A percentile compares a stretch with the other conserved stretches of the same genome.
phyloP scores from a whole-genome alignment of 2,329 filamentous ascomycete genomes.

The Monilinia polystroma region DNA sequence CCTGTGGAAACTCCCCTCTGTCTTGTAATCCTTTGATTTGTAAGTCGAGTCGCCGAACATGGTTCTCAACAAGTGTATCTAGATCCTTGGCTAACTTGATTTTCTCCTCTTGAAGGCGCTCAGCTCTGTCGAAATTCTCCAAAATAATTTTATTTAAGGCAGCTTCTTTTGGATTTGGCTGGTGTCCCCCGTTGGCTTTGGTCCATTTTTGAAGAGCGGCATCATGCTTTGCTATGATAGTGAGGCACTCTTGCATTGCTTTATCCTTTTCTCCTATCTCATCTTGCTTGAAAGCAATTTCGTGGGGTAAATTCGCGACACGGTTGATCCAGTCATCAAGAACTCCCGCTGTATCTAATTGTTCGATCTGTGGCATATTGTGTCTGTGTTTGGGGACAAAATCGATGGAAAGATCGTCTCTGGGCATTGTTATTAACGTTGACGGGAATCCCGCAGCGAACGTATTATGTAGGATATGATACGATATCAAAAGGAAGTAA shows the following conservation, averaged over 20 bases:
- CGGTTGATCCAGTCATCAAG: slow-evolving; percentile 76
- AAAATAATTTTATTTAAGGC: slow-evolving; percentile 62
- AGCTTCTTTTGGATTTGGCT: slow-evolving; percentile 73
- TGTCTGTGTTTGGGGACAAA: slow-evolving; percentile 50
- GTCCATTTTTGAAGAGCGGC: slow-evolving; percentile 78
- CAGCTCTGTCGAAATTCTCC: slow-evolving; percentile 66
- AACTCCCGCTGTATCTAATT: slow-evolving; percentile 64
- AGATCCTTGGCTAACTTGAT: slow-evolving; percentile 66
- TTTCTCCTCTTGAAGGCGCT: slow-evolving; percentile 74
- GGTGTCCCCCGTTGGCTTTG: slow-evolving; percentile 70
- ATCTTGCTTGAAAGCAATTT: slow-evolving; percentile 79
- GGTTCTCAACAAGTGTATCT: slow-evolving; percentile 59
- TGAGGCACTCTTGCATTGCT: slow-evolving; percentile 65
- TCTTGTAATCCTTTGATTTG: slow-evolving; percentile 63
- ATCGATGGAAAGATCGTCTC: slow-evolving; percentile 71
- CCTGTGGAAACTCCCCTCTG: slow-evolving; percentile 49
- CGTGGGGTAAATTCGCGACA: slow-evolving; percentile 76
- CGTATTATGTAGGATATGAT: slow-evolving; percentile 9
- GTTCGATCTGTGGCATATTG: slow-evolving; percentile 61
- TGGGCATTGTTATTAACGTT: slow-evolving; percentile 66
- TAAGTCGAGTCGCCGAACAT: slow-evolving; percentile 60
- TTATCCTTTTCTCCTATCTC: slow-evolving; percentile 80
- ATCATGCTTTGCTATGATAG: slow-evolving; percentile 70
- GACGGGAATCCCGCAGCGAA: slow-evolving; percentile 25
- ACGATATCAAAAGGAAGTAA: slow-evolving; percentile 11